These are phyloP conservation scores for Plantago coronopus DNA, from an alignment of 305 asterid species.

Conservation along the genomic window DNA sequence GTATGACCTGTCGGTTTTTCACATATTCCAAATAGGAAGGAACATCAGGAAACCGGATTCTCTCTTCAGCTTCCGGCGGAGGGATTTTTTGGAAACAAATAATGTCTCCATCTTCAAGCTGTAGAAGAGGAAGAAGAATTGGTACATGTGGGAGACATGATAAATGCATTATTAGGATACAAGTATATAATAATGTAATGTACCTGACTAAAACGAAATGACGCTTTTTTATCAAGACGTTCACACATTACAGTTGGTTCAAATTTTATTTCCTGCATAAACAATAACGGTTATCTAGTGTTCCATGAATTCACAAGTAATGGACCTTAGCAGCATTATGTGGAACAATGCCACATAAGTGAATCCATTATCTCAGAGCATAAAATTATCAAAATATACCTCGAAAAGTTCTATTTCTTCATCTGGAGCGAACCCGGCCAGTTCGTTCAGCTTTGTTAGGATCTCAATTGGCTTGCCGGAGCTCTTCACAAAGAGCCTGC, in stretches of 20 bases:
- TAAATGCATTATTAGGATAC: conserved; percentile 12
- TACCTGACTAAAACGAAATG: conserved; percentile 85
- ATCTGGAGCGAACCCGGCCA: conserved; percentile 88
- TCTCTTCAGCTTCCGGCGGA: conserved; percentile 49
- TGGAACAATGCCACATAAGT: not conserved
- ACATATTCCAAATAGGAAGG: conserved; percentile 84
- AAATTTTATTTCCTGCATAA: conserved; percentile 74
- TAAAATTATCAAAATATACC: conserved; percentile 40
- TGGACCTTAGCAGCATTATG: conserved; percentile 3
- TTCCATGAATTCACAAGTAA: conserved; percentile 15
- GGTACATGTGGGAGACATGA: conserved; percentile 19
- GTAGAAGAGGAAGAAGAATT: conserved; percentile 13
- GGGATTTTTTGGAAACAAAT: conserved; percentile 83
- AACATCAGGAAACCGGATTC: conserved; percentile 67
- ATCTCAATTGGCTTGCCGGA: conserved; percentile 73
- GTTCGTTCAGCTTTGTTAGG: conserved; percentile 58
- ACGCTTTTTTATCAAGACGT: conserved; percentile 66
- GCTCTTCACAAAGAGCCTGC: conserved; percentile 78
- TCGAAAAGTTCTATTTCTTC: conserved; percentile 91
- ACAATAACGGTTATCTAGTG: not conserved
- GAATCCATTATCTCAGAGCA: conserved; percentile 4
- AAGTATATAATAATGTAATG: conserved; percentile 4
- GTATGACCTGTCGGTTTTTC: conserved; percentile 84
- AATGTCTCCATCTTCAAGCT: conserved; percentile 98
- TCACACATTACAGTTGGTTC: conserved; percentile 97